Evolutionary conservation across 1,139 yeast species (phyloP).

Genomic region (Geotrichum reessii): DNA sequence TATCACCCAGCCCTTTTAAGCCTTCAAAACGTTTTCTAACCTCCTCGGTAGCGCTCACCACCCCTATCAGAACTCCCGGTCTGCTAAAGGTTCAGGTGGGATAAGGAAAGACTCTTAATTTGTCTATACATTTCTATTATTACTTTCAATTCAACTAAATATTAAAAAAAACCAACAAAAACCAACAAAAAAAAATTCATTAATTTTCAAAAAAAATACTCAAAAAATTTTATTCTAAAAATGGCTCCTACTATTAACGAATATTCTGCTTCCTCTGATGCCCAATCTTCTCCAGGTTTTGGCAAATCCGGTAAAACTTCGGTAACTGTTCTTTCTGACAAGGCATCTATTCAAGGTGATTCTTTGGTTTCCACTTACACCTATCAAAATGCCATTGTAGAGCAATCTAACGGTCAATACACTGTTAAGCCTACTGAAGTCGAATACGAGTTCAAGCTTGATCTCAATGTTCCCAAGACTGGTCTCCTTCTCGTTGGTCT

Average conservation of each 20-base stretch:
- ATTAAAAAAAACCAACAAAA: conserved; percentile 3
- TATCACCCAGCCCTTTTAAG: conserved; percentile 9
- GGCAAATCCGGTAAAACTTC: conserved; percentile 40
- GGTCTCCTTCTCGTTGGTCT: conserved; percentile 90
- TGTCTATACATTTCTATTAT: conserved; percentile 12
- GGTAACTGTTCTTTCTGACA: conserved; percentile 57
- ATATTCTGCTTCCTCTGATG: conserved; percentile 30
- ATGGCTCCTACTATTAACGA: conserved; percentile 36
- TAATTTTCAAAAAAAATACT: conserved; percentile 1
- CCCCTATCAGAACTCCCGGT: conserved; percentile 35
- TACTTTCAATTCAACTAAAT: conserved; percentile 10
- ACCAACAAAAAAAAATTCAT: conserved; percentile 9
- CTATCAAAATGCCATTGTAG: conserved; percentile 61
- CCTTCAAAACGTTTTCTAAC: conserved; percentile 32
- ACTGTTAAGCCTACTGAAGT: conserved; percentile 65
- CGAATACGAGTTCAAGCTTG: conserved; percentile 82
- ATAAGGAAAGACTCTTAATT: conserved; percentile 18
- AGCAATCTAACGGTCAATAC: conserved; percentile 50
- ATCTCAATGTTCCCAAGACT: conserved; percentile 73
- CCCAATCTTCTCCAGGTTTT: conserved; percentile 31
- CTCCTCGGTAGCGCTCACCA: conserved; percentile 34
- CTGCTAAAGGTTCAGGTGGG: conserved; percentile 37
- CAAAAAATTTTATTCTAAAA: conserved; percentile 17
- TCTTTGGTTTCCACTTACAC: conserved; percentile 65
- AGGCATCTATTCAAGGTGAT: conserved; percentile 53